Conservation (phyloP, 83 land plant species). For the Picea engelmannii region DNA sequence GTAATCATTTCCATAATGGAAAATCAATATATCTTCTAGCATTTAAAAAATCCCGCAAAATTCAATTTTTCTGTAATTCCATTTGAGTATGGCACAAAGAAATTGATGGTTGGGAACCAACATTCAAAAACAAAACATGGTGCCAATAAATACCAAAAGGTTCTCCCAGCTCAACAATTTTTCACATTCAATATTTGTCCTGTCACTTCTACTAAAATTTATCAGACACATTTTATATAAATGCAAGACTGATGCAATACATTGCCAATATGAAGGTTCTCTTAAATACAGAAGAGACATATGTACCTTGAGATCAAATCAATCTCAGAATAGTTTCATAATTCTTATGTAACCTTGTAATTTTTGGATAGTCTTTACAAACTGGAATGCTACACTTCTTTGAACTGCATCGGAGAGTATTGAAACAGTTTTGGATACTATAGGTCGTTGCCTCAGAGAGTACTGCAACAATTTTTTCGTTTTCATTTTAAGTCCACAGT, state of each 20-base stretch:
- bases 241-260: neutral
- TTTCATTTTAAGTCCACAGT: too few species aligned
- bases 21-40: neutral
- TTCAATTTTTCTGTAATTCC: neutral
- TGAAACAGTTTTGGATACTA: too few species aligned
- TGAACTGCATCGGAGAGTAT: too few species aligned
- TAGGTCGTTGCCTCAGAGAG: too few species aligned
- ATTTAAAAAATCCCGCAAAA: neutral
- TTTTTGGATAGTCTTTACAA: too few species aligned
- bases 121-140: slow-evolving; percentile 1
- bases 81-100: neutral
- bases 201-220: neutral
- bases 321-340: too few species aligned
- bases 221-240: neutral
- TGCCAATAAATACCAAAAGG: neutral
- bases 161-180: neutral
- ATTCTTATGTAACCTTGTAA: too few species aligned
- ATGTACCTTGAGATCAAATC: neutral
- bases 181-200: neutral
- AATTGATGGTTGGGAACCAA: neutral
- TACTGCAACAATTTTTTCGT: too few species aligned
- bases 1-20: neutral
- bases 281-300: slow-evolving; percentile 2
- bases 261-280: slow-evolving; percentile 4
- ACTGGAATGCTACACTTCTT: too few species aligned